Base-by-base conservation (phyloP, 1,284 basidiomycete genomes). In the Mycena sp. region DNA sequence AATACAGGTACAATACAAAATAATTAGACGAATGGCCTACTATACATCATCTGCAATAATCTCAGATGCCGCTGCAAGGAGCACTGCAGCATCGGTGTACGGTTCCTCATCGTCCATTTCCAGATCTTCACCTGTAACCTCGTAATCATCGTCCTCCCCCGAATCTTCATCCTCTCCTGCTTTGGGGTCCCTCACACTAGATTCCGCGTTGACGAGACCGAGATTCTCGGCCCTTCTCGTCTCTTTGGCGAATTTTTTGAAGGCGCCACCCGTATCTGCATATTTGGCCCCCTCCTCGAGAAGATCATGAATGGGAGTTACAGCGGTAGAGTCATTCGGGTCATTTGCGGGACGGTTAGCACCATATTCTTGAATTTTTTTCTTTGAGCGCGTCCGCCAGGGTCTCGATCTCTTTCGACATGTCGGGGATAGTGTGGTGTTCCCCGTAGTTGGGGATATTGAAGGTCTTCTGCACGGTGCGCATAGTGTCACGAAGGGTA, bases 401-500 rank as follows among this genome's bases (percentile, higher is more conserved):
- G 1, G 4, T 1, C n/a, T 45, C 21, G 7, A 70, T 45, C 23
- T 70, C 69, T 0, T 52, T 50, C 6, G 41, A 23, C 51, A 64
- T 63, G 26, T 64, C 56, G 0, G 70, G 71, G 4, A 45, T 53
- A 2, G 64, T 69, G 54, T 72, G 70, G 2, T 30, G 19, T 1
- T 17, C 51, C 1, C 71, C 63, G 48, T 62, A 54, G 17, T 25
- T 45, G 3, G 61, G 51, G n/a, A 68, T 67, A 2, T 65, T 46
- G 65, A 64, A 71, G 5, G 48, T 44, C 7, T 19, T n/a, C 14
- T 71, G 67, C 2, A 71, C 67, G 0, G 37, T 59, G 2, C 56
- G 58, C 46, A 71, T 69, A 5, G 63, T 50, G 12, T 68, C 62
- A 16, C 67, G 68, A 4, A 72, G 65, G 2, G 61, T 41, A 29